These are phyloP conservation scores for California macrophylla DNA, from an alignment of 441 rosid genomes.

Conservation along the genomic window DNA sequence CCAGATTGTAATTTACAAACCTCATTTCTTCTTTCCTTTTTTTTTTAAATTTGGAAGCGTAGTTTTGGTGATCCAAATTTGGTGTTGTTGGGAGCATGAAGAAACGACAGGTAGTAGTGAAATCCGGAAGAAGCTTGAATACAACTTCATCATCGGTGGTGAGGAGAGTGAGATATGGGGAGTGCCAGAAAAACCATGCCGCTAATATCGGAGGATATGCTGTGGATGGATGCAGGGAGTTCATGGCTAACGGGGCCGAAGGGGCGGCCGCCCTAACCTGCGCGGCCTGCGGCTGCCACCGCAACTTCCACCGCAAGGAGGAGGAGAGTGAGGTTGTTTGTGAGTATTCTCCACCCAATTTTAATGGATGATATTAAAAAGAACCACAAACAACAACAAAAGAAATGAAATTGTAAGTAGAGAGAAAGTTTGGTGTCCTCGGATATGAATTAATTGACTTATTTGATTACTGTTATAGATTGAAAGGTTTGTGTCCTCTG, in stretches of 20 bases:
- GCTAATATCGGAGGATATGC: conserved; percentile 73
- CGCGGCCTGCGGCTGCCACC: conserved; percentile 87
- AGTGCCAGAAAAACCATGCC: conserved; percentile 92
- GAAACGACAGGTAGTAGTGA: conserved; percentile 62
- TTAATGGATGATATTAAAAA: conserved; percentile 5
- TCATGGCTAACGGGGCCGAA: conserved; percentile 64
- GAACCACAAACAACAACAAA: neutral
- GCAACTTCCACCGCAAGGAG: conserved; percentile 70
- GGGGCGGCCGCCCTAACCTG: conserved; percentile 52
- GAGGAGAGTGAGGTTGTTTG: conserved; percentile 67
- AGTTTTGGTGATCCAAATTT: no score
- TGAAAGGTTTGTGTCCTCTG: no score
- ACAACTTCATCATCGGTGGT: conserved; percentile 42
- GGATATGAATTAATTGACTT: neutral
- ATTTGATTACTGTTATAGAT: neutral
- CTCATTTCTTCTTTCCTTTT: neutral
- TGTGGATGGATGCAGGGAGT: conserved; percentile 86
- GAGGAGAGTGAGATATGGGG: conserved; percentile 48
- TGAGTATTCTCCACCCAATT: conserved; percentile 67
- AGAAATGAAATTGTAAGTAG: neutral
- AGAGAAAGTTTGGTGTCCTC: neutral
- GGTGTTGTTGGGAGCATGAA: no score
- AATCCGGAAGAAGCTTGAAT: conserved; percentile 32
- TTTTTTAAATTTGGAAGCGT: neutral
- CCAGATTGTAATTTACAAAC: no score